These are phyloP conservation scores for Pezicula neosporulosa DNA, from an alignment of 2,329 filamentous ascomycete species.

Conservation along the genomic window DNA sequence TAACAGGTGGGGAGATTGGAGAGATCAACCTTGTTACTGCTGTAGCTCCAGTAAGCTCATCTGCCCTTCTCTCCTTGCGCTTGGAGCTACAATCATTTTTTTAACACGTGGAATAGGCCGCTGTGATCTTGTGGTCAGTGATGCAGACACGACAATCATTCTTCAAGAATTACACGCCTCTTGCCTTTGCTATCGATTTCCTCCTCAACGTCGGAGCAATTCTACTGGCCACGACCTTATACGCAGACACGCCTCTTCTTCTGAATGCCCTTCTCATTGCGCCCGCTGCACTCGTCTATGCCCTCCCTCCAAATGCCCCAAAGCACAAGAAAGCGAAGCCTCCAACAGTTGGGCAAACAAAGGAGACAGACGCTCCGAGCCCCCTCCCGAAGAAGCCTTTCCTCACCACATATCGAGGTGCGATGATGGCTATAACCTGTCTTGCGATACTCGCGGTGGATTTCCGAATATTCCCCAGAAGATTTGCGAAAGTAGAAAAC, in stretches of 20 bases:
- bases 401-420: slow-evolving; percentile 84
- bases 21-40: slow-evolving; percentile 88
- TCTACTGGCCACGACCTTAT: slow-evolving; percentile 82
- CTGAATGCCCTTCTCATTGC: slow-evolving; percentile 71
- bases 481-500: slow-evolving; percentile 98
- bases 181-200: slow-evolving; percentile 76
- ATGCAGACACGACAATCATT: slow-evolving; percentile 81
- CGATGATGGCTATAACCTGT: slow-evolving; percentile 89
- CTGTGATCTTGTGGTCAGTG: slow-evolving; percentile 82
- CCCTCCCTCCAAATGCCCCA: slow-evolving; percentile 38
- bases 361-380: slow-evolving; percentile 33
- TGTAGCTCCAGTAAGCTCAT: slow-evolving; percentile 72
- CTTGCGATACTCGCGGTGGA: slow-evolving; percentile 95
- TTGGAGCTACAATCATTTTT: slow-evolving; percentile 12
- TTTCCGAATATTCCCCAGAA: slow-evolving; percentile 86
- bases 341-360: slow-evolving; percentile 39
- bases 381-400: slow-evolving; percentile 82
- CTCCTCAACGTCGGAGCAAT: slow-evolving; percentile 80
- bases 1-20: slow-evolving; percentile 75
- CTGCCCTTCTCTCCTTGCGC: slow-evolving; percentile 3
- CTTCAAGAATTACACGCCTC: slow-evolving; percentile 70
- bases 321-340: slow-evolving; percentile 47
- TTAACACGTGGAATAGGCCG: slow-evolving; percentile 51
- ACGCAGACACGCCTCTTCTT: slow-evolving; percentile 70
- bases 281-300: slow-evolving; percentile 61